Evolutionary conservation across 257 asterid species (phyloP).

Genomic region (Solanum bulbocastanum): DNA sequence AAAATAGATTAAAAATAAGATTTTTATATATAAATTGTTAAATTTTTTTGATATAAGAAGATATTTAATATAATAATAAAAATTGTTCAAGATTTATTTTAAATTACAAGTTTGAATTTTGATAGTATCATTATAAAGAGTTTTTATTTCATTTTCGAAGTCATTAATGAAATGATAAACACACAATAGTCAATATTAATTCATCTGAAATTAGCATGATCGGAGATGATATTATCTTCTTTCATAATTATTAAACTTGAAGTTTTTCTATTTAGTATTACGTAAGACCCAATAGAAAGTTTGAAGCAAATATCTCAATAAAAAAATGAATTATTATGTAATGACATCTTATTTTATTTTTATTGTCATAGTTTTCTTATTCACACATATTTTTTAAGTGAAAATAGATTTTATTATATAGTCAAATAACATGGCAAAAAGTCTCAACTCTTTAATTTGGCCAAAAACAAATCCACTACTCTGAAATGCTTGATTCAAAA

Average conservation of each 20-base stretch:
- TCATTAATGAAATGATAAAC: background rate
- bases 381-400: background rate
- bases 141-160: background rate
- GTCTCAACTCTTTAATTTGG: background rate
- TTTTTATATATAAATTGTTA: no score
- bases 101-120: background rate
- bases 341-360: background rate
- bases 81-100: background rate
- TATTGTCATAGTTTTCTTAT: background rate
- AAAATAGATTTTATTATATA: background rate
- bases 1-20: no score
- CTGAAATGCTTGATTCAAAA: background rate
- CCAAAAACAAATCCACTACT: background rate
- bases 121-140: fast-evolving
- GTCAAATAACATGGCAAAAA: background rate
- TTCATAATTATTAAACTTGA: background rate
- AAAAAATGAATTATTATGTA: background rate
- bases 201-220: background rate
- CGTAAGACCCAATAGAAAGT: fast-evolving
- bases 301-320: background rate
- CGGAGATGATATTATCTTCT: fast-evolving
- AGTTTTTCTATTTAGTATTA: background rate
- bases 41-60: no score
- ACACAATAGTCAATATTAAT: background rate
- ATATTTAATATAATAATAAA: background rate